Evolutionary conservation across 1,284 basidiomycete species (phyloP).

Genomic region (Lentinula novae-zelandiae): DNA sequence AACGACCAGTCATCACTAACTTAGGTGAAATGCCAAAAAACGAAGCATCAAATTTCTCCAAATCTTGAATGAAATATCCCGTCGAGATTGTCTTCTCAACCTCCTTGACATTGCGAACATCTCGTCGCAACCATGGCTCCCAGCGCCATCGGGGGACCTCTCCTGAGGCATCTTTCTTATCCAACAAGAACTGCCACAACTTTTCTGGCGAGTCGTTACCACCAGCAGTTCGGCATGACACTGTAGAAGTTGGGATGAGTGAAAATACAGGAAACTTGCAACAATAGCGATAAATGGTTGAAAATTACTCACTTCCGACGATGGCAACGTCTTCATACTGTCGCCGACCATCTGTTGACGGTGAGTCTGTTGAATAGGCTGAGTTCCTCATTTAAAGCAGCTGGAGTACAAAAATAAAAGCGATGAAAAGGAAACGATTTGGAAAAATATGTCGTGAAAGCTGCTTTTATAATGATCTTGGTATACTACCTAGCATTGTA

Average conservation of each 20-base stretch:
- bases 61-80: neutral
- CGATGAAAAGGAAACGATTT: too few species aligned
- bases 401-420: too few species aligned
- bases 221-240: conserved; percentile 1
- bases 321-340: neutral
- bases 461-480: too few species aligned
- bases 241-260: neutral
- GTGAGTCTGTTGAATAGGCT: neutral
- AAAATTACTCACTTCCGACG: neutral
- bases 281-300: neutral
- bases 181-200: neutral
- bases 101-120: neutral
- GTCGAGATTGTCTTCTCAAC: neutral
- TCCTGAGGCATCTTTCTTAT: conserved; percentile 1
- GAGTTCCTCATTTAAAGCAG: neutral
- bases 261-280: neutral
- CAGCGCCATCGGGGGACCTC: neutral
- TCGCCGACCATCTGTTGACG: neutral
- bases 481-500: neutral
- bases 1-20: neutral
- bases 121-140: conserved; percentile 5
- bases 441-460: too few species aligned
- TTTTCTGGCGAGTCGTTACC: neutral
- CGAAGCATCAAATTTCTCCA: neutral
- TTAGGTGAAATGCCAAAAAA: conserved; percentile 1